Percentiles rank a stretch among this genome's conserved stretches.
These are phyloP conservation scores for Acanthamoeba triangularis DNA, from an alignment of 208 protist genomes.

Conservation along the genomic window DNA sequence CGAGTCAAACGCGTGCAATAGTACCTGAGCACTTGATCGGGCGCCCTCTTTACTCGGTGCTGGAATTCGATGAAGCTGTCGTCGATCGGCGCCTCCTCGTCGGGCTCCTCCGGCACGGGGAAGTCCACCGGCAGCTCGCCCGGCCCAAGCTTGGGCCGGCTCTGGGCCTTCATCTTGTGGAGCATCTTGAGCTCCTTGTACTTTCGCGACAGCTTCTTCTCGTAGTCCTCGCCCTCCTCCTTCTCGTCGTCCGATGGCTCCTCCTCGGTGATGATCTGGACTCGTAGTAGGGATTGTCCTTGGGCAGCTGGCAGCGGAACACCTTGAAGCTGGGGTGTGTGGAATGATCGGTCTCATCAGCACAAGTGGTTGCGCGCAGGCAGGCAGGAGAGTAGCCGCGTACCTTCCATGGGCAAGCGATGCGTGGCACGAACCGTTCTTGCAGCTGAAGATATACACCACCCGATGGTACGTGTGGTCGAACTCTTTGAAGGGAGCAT, in stretches of 20 bases:
- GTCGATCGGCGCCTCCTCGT: background rate
- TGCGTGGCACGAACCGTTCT: slow-evolving; percentile 32
- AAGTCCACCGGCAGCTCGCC: background rate
- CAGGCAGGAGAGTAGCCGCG: background rate
- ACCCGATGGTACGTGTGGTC: slow-evolving; percentile 23
- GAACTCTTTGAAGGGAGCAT: slow-evolving; percentile 55
- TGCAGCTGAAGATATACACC: slow-evolving; percentile 41
- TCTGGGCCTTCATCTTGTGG: background rate
- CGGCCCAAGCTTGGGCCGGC: background rate
- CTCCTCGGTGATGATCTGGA: slow-evolving; percentile 32
- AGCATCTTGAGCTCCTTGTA: slow-evolving; percentile 43
- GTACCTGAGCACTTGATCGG: slow-evolving; percentile 8
- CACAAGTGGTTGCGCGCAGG: background rate
- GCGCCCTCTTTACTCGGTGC: slow-evolving; percentile 1
- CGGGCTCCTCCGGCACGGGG: slow-evolving; percentile 7
- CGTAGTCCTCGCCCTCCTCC: background rate
- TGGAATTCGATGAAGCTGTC: slow-evolving; percentile 46
- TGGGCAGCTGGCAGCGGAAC: slow-evolving; percentile 13
- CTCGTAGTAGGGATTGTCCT: slow-evolving; percentile 27
- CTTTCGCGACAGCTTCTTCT: slow-evolving; percentile 45
- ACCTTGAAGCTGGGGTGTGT: background rate
- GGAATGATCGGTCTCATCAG: background rate
- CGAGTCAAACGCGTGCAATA: background rate
- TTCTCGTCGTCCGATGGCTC: slow-evolving; percentile 26
- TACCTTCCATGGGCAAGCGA: slow-evolving; percentile 17